Evolutionary conservation across 2,329 filamentous ascomycete species (phyloP).

Genomic region (Aureobasidium subglaciale): DNA sequence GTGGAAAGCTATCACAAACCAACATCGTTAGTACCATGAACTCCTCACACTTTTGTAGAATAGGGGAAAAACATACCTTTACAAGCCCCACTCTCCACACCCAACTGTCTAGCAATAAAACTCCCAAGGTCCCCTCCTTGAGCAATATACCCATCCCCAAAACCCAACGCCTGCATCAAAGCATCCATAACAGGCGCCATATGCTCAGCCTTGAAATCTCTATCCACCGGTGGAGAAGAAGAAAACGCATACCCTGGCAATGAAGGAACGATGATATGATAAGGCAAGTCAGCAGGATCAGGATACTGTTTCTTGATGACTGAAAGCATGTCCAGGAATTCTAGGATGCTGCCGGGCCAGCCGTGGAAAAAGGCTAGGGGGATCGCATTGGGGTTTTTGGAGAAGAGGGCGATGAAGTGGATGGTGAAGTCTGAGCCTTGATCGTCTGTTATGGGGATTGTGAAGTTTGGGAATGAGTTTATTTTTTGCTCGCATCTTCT

Average conservation of each 20-base stretch:
- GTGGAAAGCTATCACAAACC: neutral
- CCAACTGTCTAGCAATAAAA: conserved; percentile 38
- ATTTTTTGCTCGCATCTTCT: conserved; percentile 35
- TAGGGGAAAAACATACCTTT: conserved; percentile 40
- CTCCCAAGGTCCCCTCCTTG: conserved; percentile 54
- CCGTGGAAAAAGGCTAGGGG: conserved; percentile 50
- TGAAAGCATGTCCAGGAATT: conserved; percentile 48
- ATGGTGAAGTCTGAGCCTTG: conserved; percentile 34
- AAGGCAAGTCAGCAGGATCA: conserved; percentile 42
- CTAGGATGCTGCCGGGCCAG: conserved; percentile 47
- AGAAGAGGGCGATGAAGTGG: conserved; percentile 52
- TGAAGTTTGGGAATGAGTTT: conserved; percentile 48
- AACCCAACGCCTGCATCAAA: conserved; percentile 48
- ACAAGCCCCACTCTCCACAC: conserved; percentile 38
- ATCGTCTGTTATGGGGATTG: conserved; percentile 34
- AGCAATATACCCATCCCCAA: conserved; percentile 44
- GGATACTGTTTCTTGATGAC: conserved; percentile 43
- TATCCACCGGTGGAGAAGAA: conserved; percentile 39
- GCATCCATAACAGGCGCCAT: conserved; percentile 42
- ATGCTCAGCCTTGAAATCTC: conserved; percentile 36
- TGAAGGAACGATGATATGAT: conserved; percentile 51
- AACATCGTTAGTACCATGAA: too few species aligned
- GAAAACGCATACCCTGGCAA: conserved; percentile 50
- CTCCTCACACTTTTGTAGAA: too few species aligned
- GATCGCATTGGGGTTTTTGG: conserved; percentile 40